These are phyloP conservation scores for Cordyceps javanica DNA, from an alignment of 2,329 filamentous ascomycete species.

Conservation along the genomic window DNA sequence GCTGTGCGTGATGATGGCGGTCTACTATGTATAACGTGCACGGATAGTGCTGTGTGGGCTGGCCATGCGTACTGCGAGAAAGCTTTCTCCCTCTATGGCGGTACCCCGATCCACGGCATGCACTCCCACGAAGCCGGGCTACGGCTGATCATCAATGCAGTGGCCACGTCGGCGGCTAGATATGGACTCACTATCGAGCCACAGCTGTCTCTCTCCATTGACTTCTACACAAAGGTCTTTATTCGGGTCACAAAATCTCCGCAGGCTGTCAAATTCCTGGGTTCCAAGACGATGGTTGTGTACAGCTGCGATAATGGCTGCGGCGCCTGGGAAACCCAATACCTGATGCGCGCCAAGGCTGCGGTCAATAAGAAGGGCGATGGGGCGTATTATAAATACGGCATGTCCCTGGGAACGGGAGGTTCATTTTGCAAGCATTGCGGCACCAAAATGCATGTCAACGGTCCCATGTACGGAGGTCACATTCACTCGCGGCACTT, in stretches of 20 bases:
- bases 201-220: conserved; percentile 85
- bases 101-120: conserved; percentile 74
- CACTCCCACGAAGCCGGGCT: conserved; percentile 87
- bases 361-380: conserved; percentile 64
- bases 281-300: conserved; percentile 85
- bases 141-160: conserved; percentile 75
- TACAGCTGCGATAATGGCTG: conserved; percentile 90
- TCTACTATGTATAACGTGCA: conserved; percentile 90
- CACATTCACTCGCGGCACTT: conserved; percentile 81
- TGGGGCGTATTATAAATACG: conserved; percentile 70
- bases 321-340: conserved; percentile 83
- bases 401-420: conserved; percentile 64
- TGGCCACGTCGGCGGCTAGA: conserved; percentile 72
- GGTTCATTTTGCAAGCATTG: conserved; percentile 73
- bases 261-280: conserved; percentile 81
- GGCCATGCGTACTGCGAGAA: conserved; percentile 94
- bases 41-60: conserved; percentile 90
- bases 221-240: conserved; percentile 91
- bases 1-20: conserved; percentile 78
- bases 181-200: conserved; percentile 89
- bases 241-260: conserved; percentile 75
- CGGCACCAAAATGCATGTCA: conserved; percentile 76
- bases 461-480: conserved; percentile 92
- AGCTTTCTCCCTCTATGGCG: conserved; percentile 88
- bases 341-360: conserved; percentile 63